Evolutionary conservation across 768 basidiomycete species (phyloP), one percentile per base, ranked within the genome.

Genomic region (Leucosporidium yakuticum): DNA sequence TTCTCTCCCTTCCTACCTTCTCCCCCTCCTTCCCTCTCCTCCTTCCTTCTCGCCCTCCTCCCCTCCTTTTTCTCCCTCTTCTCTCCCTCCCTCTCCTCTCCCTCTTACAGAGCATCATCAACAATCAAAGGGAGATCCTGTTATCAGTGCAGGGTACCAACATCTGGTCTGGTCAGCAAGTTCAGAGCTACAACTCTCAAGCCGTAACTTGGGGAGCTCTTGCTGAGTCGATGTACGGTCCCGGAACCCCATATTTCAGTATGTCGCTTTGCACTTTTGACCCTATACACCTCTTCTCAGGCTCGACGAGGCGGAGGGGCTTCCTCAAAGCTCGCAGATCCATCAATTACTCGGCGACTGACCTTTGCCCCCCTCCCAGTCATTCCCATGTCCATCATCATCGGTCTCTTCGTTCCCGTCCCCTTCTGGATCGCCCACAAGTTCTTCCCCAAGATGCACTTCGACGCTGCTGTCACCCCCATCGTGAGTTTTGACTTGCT

Each of bases 141-240:
- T 76, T 86, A n/a, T 83, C 81, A 12, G 81, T 84, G 0, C 79
- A 85, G 69, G 85, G 87, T 27, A 84, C 85, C 7, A 85, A 86
- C 60, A 80, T 87, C 48, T 36, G 61, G 85, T 71, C n/a, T 75
- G 83, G 83, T 12, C 82, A 82, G 72, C 81, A 83, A 60, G 80
- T 80, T 9, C 83, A 83, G 73, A 71, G 75, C 72, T 83, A 81
- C 74, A 84, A 84, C 70, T 82, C 81, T 14, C 82, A 83, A 71
- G 84, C 84, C 11, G 80, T 85, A 55, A 81, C 83, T 6, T 85
- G 83, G 82, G 83, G 84, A 50, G 84, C 81, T 6, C 81, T 85
- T 36, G 83, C 81, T 20, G 80, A 81, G 44, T 47, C 31, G 1
- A 51, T 58, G 57, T 58, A 58, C 36, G 36, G 57, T 15, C 39